A percentile compares a stretch with the other conserved stretches of the same genome.
phyloP scores from a whole-genome alignment of 2,329 filamentous ascomycete species.

The Ploettnerulaceae sp. region DNA sequence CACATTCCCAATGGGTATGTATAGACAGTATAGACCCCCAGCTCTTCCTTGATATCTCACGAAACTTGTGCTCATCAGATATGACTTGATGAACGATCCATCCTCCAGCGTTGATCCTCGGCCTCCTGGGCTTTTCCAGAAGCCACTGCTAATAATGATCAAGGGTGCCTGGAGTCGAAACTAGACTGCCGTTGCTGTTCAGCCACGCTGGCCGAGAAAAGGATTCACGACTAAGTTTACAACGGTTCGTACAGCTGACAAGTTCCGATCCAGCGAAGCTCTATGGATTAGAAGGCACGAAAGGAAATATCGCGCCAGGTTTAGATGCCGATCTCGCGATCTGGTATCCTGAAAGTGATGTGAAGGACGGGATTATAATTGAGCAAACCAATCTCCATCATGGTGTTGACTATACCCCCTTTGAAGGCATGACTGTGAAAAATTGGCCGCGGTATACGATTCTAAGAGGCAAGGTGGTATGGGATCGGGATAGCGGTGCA shows the following conservation, averaged over 20 bases:
- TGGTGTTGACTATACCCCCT: slow-evolving; percentile 26
- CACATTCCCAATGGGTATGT: slow-evolving; percentile 27
- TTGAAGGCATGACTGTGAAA: slow-evolving; percentile 23
- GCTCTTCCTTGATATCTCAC: too few relatives aligned
- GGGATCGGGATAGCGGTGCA: slow-evolving; percentile 24
- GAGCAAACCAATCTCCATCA: slow-evolving; percentile 24
- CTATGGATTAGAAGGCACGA: slow-evolving; percentile 23
- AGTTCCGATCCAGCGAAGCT: slow-evolving; percentile 23
- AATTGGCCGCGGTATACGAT: slow-evolving; percentile 26
- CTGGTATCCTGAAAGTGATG: slow-evolving; percentile 22
- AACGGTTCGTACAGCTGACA: slow-evolving; percentile 24
- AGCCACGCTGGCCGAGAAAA: slow-evolving; percentile 15
- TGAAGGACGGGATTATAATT: slow-evolving; percentile 15
- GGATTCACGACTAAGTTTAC: slow-evolving; percentile 17
- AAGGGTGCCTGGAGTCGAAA: slow-evolving; percentile 26
- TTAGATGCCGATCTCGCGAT: slow-evolving; percentile 27
- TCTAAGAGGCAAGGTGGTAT: slow-evolving; percentile 22
- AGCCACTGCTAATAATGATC: too few relatives aligned
- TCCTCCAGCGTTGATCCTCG: too few relatives aligned
- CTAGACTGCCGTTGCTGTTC: slow-evolving; percentile 22
- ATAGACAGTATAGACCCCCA: too few relatives aligned
- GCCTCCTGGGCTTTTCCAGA: too few relatives aligned
- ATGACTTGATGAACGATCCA: too few relatives aligned
- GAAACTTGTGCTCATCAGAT: too few relatives aligned
- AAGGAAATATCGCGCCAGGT: slow-evolving; percentile 25